These are phyloP conservation scores for Chlamydomonas schloesseri DNA, from an alignment of 139 green algal genomes.

Conservation along the genomic window DNA sequence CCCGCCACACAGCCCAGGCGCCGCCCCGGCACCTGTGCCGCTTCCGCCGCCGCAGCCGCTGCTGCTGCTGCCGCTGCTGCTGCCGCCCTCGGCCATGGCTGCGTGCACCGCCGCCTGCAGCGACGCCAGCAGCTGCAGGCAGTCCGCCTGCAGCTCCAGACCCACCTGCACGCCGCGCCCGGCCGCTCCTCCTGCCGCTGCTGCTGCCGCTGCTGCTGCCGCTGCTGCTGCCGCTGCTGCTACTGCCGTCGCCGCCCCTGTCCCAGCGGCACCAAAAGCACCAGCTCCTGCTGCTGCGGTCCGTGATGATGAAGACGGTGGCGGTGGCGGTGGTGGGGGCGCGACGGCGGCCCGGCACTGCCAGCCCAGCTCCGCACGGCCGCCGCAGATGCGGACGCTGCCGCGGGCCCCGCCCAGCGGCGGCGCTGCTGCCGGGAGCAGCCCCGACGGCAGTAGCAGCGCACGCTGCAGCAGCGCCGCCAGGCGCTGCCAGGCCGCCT, in stretches of 20 bases:
- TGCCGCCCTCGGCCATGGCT: neutral
- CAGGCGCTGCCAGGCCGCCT: no score
- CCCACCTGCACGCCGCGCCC: neutral
- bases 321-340: neutral
- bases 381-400: no score
- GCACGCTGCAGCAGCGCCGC: no score
- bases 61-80: neutral
- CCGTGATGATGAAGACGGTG: neutral
- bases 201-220: neutral
- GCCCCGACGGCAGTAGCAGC: no score
- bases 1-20: no score
- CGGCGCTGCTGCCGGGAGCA: no score
- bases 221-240: neutral
- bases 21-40: neutral
- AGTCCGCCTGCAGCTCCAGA: slow-evolving; percentile 22
- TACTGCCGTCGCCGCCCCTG: neutral
- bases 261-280: neutral
- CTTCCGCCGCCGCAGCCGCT: no score
- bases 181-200: neutral
- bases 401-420: no score
- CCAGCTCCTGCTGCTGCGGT: no score
- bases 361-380: no score
- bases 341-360: no score
- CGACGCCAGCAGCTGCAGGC: slow-evolving; percentile 4
- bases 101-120: neutral